Conservation (phyloP, 1,284 basidiomycete species). For the Irpex lacteus region DNA sequence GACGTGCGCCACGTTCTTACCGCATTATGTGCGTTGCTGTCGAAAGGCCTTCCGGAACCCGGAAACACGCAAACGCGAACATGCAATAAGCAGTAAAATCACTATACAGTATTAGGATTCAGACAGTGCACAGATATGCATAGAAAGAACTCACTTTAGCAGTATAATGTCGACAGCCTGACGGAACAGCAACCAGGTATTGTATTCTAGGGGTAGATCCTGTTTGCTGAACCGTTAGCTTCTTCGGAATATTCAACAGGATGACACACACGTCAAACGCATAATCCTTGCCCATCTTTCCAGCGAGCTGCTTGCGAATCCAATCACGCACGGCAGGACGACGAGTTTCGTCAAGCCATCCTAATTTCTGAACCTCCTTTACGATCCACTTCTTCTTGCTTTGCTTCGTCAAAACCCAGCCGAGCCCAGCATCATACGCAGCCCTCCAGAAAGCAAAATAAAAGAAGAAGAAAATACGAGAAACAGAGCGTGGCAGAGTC, state of each 20-base stretch:
- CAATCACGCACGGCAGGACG: constrained; percentile 68
- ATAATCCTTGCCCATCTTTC: constrained; percentile 95
- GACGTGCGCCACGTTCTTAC: constrained; percentile 31
- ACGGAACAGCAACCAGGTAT: constrained; percentile 89
- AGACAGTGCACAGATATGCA: constrained; percentile 5
- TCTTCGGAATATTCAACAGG: neutral
- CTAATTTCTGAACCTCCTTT: constrained; percentile 70
- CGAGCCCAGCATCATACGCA: constrained; percentile 91
- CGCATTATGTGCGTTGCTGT: constrained; percentile 74
- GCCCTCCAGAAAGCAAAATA: constrained; percentile 94
- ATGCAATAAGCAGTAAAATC: constrained; percentile 95
- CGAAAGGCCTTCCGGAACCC: constrained; percentile 78
- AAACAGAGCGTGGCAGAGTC: constrained; percentile 51
- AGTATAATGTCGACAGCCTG: constrained; percentile 94
- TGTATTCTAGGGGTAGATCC: constrained; percentile 83
- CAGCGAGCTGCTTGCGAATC: constrained; percentile 84
- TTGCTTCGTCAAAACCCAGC: constrained; percentile 92
- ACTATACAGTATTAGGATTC: constrained; percentile 37
- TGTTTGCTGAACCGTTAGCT: constrained; percentile 26
- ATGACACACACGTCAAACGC: constrained; percentile 74
- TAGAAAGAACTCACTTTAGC: constrained; percentile 68
- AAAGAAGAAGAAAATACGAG: constrained; percentile 71
- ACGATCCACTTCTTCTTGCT: constrained; percentile 95
- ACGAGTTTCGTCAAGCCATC: constrained; percentile 83
- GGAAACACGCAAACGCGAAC: constrained; percentile 91